phyloP scores from a whole-genome alignment of 176 grass and related monocot genomes.

The Dendrocalamus sinicus region DNA sequence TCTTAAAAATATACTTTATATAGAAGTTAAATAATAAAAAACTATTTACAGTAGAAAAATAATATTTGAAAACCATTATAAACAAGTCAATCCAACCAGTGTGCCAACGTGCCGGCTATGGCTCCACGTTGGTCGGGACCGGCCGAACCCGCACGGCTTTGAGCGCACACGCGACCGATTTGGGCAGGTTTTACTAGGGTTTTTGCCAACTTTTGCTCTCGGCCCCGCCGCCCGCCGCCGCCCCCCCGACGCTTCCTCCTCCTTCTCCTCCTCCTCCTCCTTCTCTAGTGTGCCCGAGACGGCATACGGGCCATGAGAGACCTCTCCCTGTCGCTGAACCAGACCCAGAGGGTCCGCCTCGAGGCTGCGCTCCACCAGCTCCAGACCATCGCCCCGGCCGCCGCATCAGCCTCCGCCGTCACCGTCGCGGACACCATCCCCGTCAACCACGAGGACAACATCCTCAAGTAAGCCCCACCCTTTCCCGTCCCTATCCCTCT shows the following conservation, averaged over 20 bases:
- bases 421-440: conserved; percentile 79
- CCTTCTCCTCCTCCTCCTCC: not conserved
- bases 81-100: too few species aligned
- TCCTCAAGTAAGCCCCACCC: conserved; percentile 65
- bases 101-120: too few species aligned
- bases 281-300: not conserved
- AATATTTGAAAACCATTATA: too few species aligned
- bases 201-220: not conserved
- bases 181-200: conserved; percentile 44
- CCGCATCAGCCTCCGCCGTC: conserved; percentile 57
- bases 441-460: conserved; percentile 89
- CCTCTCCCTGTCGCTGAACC: conserved; percentile 82
- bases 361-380: conserved; percentile 77
- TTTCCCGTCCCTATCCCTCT: not conserved
- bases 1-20: too few species aligned
- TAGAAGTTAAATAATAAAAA: too few species aligned
- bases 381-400: conserved; percentile 46
- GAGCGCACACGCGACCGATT: not conserved
- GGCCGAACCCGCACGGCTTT: too few species aligned
- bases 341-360: conserved; percentile 90
- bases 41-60: too few species aligned
- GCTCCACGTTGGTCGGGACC: too few species aligned
- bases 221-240: not conserved
- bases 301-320: conserved; percentile 55
- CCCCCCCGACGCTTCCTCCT: not conserved